Evolutionary conservation across 345 rosid genomes (phyloP).

Genomic region (Erucastrum elatum): DNA sequence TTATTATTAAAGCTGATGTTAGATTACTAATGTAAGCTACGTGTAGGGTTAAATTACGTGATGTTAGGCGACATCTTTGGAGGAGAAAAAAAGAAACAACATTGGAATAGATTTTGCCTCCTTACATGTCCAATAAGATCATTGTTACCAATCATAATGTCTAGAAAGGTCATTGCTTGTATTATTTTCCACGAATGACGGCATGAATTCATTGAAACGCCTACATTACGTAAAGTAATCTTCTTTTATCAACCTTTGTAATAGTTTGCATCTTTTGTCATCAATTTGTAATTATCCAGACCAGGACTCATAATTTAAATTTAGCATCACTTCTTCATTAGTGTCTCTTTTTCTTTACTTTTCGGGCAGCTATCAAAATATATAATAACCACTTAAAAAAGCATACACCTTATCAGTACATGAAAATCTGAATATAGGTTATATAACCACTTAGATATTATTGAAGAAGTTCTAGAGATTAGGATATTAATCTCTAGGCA

Average conservation of each 20-base stretch:
- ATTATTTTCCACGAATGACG: constrained; percentile 24
- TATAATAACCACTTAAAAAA: not conserved
- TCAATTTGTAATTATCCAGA: constrained; percentile 12
- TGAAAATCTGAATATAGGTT: not conserved
- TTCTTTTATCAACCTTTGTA: constrained; percentile 21
- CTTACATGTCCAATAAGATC: constrained; percentile 28
- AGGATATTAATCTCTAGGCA: too few species aligned
- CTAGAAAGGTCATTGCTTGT: constrained; percentile 13
- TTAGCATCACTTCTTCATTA: not conserved
- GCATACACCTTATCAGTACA: not conserved
- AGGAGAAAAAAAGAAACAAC: not conserved
- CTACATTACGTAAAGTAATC: constrained; percentile 35
- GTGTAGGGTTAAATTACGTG: constrained; percentile 23
- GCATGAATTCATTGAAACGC: constrained; percentile 33
- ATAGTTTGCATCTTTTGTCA: not conserved
- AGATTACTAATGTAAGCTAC: constrained; percentile 17
- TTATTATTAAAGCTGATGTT: constrained; percentile 19
- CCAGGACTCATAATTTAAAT: not conserved
- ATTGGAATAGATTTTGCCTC: constrained; percentile 24
- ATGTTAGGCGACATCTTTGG: constrained; percentile 36
- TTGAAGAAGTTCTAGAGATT: not conserved
- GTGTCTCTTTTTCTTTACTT: not conserved
- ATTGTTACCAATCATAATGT: constrained; percentile 37
- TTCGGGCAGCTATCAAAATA: too few species aligned
- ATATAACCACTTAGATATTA: not conserved